Evolutionary conservation across 129 eudicot species (phyloP).

Genomic region (Rutidosis leptorrhynchoides): DNA sequence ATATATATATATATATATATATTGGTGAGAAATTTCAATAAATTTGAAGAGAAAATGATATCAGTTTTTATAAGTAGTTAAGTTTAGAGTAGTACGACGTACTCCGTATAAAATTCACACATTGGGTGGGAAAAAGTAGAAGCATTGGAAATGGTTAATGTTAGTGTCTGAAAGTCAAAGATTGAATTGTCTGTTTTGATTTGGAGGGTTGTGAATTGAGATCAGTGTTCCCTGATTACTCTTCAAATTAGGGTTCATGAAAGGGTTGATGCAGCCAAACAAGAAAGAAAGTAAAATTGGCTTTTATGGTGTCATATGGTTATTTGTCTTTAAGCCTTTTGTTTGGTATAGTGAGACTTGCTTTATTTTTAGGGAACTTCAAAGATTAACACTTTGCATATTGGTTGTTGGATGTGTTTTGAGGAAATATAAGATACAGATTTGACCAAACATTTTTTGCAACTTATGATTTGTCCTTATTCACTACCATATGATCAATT

Average conservation of each 20-base stretch:
- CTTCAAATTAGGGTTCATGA: too few species aligned
- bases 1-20: too few species aligned
- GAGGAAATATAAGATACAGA: slow-evolving; percentile 23
- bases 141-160: slow-evolving; percentile 38
- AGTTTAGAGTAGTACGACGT: too few species aligned
- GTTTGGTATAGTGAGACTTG: slow-evolving; percentile 30
- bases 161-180: slow-evolving; percentile 47
- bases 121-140: slow-evolving; percentile 26
- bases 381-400: slow-evolving; percentile 29
- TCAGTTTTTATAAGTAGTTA: slow-evolving; percentile 1
- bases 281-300: slow-evolving; percentile 46
- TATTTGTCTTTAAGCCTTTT: slow-evolving; percentile 38
- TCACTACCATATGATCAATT: slow-evolving; percentile 19
- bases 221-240: too few species aligned
- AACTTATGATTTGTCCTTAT: slow-evolving; percentile 38
- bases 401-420: slow-evolving; percentile 36
- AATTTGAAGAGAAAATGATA: neutral
- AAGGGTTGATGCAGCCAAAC: slow-evolving; percentile 28
- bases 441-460: slow-evolving; percentile 37
- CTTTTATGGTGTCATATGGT: slow-evolving; percentile 46
- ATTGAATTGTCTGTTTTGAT: slow-evolving; percentile 41
- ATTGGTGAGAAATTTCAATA: too few species aligned
- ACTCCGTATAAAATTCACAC: neutral
- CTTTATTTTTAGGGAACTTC: slow-evolving; percentile 38
- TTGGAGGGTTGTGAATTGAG: slow-evolving; percentile 54